Base-by-base conservation (phyloP, 164 flowering plant genomes). In the Protea cynaroides region DNA sequence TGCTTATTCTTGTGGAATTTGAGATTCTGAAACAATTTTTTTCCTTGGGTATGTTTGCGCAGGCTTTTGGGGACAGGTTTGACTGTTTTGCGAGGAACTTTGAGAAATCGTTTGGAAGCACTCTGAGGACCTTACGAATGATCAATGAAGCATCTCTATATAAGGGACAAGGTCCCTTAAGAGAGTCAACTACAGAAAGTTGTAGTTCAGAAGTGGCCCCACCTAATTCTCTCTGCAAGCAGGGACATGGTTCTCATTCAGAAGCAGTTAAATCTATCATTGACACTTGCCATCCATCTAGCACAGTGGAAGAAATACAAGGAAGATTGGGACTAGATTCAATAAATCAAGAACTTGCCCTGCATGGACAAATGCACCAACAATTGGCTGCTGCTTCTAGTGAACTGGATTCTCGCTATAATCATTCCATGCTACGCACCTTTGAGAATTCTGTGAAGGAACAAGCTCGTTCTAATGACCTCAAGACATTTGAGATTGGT, bases 391-490 rank as follows among this genome's bases (percentile, higher is more conserved):
- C 72, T 69, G 62, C 71, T 52, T 49, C 80, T 65, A 71, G 62
- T 69, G 53, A 66, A 25, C 49, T 56, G 25, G 71, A 61, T 47
- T 65, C 77, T 38, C 60, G 51, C 34, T 59, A 19, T 15, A 78
- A 72, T 43, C 71, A 66, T 8, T 76, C 81, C 21, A 38, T 76
- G 65, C 50, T 81, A 56, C 78, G 70, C 66, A 80, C 89, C 8
- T 67, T 82, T n/a, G 86, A 85, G 81, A 88, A 78, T 74, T 90
- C 97, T 37, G 75, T 89, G 13, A 59, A 69, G 61, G 97, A 87
- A 80, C 97, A 89, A 71, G 64, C 81, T 15, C 95, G 96, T 65
- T 83, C 89, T 18, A 94, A 94, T 73, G 86, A 91, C 62, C 89
- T 94, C 24, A 94, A 88, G 79, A 36, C 76, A 51, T 59, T 81